Conservation (phyloP, 345 rosid genomes). For the Moringa oleifera region DNA sequence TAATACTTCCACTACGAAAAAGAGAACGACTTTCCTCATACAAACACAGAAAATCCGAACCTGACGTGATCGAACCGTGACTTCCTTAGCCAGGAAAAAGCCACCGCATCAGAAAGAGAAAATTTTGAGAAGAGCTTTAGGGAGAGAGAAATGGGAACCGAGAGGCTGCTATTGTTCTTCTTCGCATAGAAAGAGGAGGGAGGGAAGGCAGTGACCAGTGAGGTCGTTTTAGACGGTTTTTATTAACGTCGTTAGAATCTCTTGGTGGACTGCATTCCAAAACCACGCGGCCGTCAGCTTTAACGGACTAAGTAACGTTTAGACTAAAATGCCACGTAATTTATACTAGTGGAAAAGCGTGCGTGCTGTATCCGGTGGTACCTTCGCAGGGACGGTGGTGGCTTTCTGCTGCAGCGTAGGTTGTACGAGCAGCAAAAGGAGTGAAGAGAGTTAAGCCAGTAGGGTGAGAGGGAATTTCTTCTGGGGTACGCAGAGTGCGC, state of each 20-base stretch:
- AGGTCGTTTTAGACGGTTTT: conserved; percentile 54
- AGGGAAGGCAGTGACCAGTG: conserved; percentile 29
- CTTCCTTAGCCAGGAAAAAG: conserved; percentile 9
- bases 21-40: background rate
- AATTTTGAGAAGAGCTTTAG: conserved; percentile 18
- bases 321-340: conserved; percentile 19
- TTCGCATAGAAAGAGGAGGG: conserved; percentile 16
- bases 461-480: conserved; percentile 19
- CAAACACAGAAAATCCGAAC: conserved; percentile 6
- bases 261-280: background rate
- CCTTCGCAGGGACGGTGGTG: background rate
- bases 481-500: conserved; percentile 42
- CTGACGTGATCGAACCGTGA: conserved; percentile 16
- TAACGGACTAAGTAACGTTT: conserved; percentile 17
- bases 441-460: background rate
- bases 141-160: conserved; percentile 16
- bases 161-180: conserved; percentile 21
- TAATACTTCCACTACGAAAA: background rate
- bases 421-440: conserved; percentile 14
- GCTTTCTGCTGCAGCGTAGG: background rate
- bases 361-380: conserved; percentile 6
- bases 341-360: conserved; percentile 28
- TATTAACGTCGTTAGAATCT: conserved; percentile 39
- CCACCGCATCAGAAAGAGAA: conserved; percentile 15
- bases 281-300: conserved; percentile 1